phyloP scores from a whole-genome alignment of 73 alveolate species.

The Breviolum minutum region DNA sequence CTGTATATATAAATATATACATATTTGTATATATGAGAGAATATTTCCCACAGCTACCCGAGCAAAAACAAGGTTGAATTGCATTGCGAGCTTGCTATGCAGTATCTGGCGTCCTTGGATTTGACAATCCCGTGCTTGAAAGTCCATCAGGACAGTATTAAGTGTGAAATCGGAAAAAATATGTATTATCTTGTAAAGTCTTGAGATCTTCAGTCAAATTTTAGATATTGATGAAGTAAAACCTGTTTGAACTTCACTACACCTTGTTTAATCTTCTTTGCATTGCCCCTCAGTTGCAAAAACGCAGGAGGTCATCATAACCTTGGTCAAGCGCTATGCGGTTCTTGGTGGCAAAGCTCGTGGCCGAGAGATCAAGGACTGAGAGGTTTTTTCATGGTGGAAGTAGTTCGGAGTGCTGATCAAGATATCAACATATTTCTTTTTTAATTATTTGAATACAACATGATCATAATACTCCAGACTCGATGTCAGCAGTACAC shows the following conservation, averaged over 20 bases:
- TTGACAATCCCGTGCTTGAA: neutral
- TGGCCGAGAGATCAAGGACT: neutral
- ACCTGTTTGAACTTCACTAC: neutral
- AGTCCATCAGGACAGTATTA: neutral
- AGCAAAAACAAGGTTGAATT: neutral
- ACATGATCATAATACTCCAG: neutral
- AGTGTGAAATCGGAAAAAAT: neutral
- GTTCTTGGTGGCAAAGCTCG: neutral
- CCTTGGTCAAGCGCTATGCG: constrained; percentile 19
- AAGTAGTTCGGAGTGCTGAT: neutral
- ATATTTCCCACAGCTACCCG: neutral
- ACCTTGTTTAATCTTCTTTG: neutral
- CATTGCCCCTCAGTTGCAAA: neutral
- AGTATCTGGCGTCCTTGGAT: neutral
- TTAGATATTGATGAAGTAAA: too few relatives aligned
- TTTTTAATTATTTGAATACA: neutral
- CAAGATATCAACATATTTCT: neutral
- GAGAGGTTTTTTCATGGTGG: neutral
- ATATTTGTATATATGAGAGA: neutral
- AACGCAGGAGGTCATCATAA: neutral
- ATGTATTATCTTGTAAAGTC: neutral
- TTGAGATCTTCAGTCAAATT: too few relatives aligned
- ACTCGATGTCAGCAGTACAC: neutral
- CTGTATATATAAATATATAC: neutral
- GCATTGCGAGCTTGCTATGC: constrained; percentile 20